Evolutionary conservation across 176 grass and related monocot genomes (phyloP).

Genomic region (Aegilops bicornis): DNA sequence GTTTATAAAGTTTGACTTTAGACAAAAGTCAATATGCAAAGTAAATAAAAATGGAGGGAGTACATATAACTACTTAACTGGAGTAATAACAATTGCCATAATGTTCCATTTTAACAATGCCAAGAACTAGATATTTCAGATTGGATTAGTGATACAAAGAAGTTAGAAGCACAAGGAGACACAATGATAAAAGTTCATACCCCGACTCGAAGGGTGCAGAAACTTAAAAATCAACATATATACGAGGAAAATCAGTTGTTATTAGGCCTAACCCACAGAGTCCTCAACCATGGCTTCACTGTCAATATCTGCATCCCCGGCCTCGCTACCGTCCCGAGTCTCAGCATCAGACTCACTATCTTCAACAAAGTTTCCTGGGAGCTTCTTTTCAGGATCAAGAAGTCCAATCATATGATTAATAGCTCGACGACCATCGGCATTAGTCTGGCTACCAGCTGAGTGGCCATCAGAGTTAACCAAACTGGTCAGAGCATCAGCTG

Average conservation of each 20-base stretch:
- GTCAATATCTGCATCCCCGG: constrained; percentile 28
- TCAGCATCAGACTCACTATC: constrained; percentile 69
- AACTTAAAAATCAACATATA: constrained; percentile 18
- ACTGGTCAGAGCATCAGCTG: constrained; percentile 41
- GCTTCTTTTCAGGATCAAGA: constrained; percentile 65
- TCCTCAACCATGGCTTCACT: constrained; percentile 57
- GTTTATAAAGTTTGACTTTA: too few species aligned
- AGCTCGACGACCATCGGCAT: constrained; percentile 31
- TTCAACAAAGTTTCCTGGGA: constrained; percentile 17
- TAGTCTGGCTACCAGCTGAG: constrained; percentile 68
- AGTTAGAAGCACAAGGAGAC: constrained; percentile 8
- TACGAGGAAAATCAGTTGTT: not conserved
- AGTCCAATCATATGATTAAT: constrained; percentile 72
- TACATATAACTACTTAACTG: not conserved
- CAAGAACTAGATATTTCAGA: constrained; percentile 20
- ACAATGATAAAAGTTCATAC: constrained; percentile 9
- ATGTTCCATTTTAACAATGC: not conserved
- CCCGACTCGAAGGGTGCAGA: not conserved
- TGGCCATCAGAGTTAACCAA: constrained; percentile 57
- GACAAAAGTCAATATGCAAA: too few species aligned
- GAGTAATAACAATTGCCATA: not conserved
- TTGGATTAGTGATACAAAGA: not conserved
- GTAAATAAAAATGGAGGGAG: too few species aligned
- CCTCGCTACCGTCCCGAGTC: constrained; percentile 53
- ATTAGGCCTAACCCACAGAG: constrained; percentile 50